These are phyloP conservation scores for Jacaranda mimosifolia DNA, from an alignment of 257 asterid genomes.

Conservation along the genomic window DNA sequence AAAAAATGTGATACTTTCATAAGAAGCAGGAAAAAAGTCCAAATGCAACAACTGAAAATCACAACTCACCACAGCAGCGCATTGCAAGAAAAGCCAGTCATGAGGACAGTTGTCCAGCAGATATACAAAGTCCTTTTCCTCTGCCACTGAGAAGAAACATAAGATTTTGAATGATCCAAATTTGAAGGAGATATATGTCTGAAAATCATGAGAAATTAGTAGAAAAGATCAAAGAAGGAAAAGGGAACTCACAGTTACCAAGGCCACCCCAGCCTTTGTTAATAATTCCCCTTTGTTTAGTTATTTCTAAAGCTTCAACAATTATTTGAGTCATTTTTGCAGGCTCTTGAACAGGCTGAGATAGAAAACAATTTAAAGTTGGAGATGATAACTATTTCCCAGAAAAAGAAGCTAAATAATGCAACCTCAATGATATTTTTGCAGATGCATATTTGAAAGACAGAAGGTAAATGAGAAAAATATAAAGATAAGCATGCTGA, in stretches of 20 bases:
- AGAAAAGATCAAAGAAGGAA: conserved; percentile 27
- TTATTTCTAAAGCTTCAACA: conserved; percentile 80
- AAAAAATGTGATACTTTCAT: background rate
- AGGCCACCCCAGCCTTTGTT: conserved; percentile 99
- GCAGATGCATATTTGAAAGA: background rate
- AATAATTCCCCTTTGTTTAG: conserved; percentile 90
- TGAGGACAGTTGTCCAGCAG: conserved; percentile 92
- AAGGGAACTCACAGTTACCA: conserved; percentile 82
- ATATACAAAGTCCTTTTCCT: conserved; percentile 81
- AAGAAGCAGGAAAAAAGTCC: background rate
- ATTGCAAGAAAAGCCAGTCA: conserved; percentile 97
- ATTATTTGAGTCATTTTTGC: conserved; percentile 91
- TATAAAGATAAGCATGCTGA: conserved; percentile 9
- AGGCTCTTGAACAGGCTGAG: conserved; percentile 97
- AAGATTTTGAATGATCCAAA: conserved; percentile 31
- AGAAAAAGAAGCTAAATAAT: conserved; percentile 29
- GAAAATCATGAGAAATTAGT: conserved; percentile 12
- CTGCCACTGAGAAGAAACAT: conserved; percentile 74
- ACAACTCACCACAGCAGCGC: conserved; percentile 87
- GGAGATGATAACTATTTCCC: background rate
- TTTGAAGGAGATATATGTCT: background rate
- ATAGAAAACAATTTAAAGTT: conserved; percentile 29
- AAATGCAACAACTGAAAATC: conserved; percentile 25
- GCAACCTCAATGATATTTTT: background rate
- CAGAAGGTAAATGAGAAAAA: background rate